Conservation (phyloP, 345 rosid genomes). For the Citrus unshiu region DNA sequence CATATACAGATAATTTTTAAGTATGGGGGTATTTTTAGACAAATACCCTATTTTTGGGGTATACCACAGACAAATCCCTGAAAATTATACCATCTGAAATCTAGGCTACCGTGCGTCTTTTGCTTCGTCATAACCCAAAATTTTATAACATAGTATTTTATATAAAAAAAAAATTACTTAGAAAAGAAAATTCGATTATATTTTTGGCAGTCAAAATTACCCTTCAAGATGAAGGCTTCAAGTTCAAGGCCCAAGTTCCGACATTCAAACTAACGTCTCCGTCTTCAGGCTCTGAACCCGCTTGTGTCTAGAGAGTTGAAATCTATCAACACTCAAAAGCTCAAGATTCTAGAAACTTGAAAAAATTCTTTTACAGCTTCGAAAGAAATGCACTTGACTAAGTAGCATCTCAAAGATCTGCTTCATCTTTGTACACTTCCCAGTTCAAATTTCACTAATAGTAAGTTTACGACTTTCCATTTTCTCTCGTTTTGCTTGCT, state of each 20-base stretch:
- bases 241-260: neutral
- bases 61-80: no score
- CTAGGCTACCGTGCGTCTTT: no score
- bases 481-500: neutral
- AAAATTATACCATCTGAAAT: no score
- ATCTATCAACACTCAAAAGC: neutral
- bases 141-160: no score
- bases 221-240: neutral
- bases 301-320: neutral
- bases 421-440: neutral
- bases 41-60: no score
- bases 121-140: no score
- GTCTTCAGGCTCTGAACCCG: neutral
- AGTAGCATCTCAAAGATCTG: neutral
- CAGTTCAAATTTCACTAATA: neutral
- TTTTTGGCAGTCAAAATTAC: neutral
- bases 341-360: neutral
- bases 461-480: neutral
- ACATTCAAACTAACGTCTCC: neutral
- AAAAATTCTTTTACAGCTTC: neutral
- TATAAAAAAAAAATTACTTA: no score
- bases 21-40: no score
- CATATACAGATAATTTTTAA: no score
- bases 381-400: neutral
- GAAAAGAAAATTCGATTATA: no score